Evolutionary conservation across 2,329 filamentous ascomycete genomes (phyloP), one percentile per base, ranked within the genome.

Genomic region (Corinectria fuckeliana): DNA sequence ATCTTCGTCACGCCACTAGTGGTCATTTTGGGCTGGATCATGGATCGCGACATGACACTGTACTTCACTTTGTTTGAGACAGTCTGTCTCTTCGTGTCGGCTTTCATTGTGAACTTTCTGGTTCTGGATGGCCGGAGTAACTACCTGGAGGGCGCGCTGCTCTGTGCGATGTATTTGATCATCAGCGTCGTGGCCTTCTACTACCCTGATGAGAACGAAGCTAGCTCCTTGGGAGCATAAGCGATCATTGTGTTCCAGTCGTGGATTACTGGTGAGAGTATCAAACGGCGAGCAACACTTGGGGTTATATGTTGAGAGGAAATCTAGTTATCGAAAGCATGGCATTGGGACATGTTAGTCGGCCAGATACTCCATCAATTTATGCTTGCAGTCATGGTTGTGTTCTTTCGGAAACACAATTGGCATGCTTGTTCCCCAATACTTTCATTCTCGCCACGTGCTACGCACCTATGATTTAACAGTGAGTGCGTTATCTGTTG

Each of bases 21-120:
- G 28, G 88, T 91, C 28, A 85, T 91, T 21, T 78, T 91, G 18
- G 89, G 88, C n/a, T 91, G 89, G 89, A 83, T 82, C 60, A 83
- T 91, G 74, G 77, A 82, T 61, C 84, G 84, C 60, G 81, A 88
- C n/a, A 91, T 91, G 88, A 85, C 89, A 25, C 82, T 96, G 30
- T 93, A 94, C 79, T 96, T 96, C 75, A 92, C 92, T 60, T 83
- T 92, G 48, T 96, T 96, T 76, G 92, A 96, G 82, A 96, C 92
- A 0, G 90, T 95, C 20, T 91, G 90, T 56, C 85, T 96, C 70
- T 96, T 96, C 75, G 87, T 94, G 50, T 91, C 88, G 50, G 88
- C 92, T 7, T 88, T 96, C 64, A 92, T 96, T 63, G 91, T 94
- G 76, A 95, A 94, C 77, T 96, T 95, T 73, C 78, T 96, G 60